Percentiles rank a stretch among this genome's conserved stretches.
These are phyloP conservation scores for Ustilago sp. DNA, from an alignment of 1,284 basidiomycete genomes.

Conservation along the genomic window DNA sequence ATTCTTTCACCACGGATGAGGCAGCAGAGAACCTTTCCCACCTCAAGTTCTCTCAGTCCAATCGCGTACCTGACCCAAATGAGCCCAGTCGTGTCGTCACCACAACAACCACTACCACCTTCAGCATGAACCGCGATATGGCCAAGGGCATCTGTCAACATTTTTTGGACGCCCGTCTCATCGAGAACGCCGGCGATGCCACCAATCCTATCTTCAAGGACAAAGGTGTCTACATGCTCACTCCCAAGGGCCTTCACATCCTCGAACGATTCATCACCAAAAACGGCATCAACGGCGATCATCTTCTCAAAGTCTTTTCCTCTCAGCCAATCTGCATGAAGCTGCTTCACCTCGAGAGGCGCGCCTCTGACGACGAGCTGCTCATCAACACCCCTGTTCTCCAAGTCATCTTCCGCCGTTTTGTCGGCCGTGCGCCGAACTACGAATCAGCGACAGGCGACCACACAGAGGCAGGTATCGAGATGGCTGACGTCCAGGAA, in stretches of 20 bases:
- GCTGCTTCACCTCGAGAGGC: slow-evolving; percentile 92
- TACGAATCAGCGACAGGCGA: slow-evolving; percentile 22
- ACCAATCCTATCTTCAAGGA: slow-evolving; percentile 92
- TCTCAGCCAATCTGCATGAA: slow-evolving; percentile 98
- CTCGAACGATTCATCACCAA: slow-evolving; percentile 99
- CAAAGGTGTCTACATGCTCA: slow-evolving; percentile 92
- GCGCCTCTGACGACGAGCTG: slow-evolving; percentile 93
- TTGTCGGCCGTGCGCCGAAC: slow-evolving; percentile 78
- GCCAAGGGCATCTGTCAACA: slow-evolving; percentile 99
- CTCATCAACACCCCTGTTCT: slow-evolving; percentile 93
- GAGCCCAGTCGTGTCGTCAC: slow-evolving; percentile 97
- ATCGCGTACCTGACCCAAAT: slow-evolving; percentile 95
- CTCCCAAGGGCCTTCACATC: slow-evolving; percentile 97
- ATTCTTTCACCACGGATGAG: slow-evolving; percentile 97
- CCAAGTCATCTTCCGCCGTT: slow-evolving; percentile 93
- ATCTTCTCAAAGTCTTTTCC: slow-evolving; percentile 88
- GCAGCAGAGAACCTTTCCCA: slow-evolving; percentile 92
- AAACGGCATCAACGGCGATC: slow-evolving; percentile 93
- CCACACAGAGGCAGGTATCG: slow-evolving; percentile 56
- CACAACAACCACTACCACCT: slow-evolving; percentile 98
- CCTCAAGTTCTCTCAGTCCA: slow-evolving; percentile 98
- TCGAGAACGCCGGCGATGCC: slow-evolving; percentile 94
- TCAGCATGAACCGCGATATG: slow-evolving; percentile 99
- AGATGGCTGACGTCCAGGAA: slow-evolving; percentile 76
- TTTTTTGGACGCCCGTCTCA: slow-evolving; percentile 97